phyloP scores from a whole-genome alignment of 441 rosid genomes.

The Pelargonium fulgidum region DNA sequence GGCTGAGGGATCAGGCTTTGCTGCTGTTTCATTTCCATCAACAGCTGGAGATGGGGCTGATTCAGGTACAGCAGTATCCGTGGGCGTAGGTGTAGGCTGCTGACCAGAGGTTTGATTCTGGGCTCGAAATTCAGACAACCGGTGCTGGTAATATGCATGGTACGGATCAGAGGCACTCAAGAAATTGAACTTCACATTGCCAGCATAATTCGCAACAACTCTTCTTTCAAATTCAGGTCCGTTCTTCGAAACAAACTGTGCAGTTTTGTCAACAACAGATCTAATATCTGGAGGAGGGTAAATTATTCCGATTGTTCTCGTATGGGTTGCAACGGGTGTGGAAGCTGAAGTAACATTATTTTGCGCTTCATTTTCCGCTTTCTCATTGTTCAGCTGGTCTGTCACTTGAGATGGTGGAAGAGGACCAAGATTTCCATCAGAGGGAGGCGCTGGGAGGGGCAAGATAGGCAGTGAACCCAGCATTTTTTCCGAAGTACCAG shows the following conservation, averaged over 20 bases:
- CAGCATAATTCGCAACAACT: slow-evolving; percentile 63
- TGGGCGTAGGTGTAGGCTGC: slow-evolving; percentile 29
- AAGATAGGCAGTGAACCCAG: slow-evolving; percentile 46
- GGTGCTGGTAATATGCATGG: slow-evolving; percentile 81
- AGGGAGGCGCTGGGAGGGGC: slow-evolving; percentile 79
- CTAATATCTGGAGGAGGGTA: slow-evolving; percentile 89
- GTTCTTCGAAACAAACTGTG: slow-evolving; percentile 75
- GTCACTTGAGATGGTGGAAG: slow-evolving; percentile 58
- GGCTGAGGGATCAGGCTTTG: slow-evolving; percentile 47
- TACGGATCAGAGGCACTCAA: slow-evolving; percentile 69
- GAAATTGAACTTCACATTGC: slow-evolving; percentile 76
- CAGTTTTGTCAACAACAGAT: slow-evolving; percentile 77
- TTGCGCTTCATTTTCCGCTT: slow-evolving; percentile 35
- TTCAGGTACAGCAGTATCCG: slow-evolving; percentile 36
- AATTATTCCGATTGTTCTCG: slow-evolving; percentile 81
- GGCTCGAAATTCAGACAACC: slow-evolving; percentile 59
- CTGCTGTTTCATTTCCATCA: slow-evolving; percentile 30
- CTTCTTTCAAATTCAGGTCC: slow-evolving; percentile 83
- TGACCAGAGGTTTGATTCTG: slow-evolving; percentile 52
- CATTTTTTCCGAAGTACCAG: slow-evolving; percentile 30
- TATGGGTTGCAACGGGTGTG: slow-evolving; percentile 70
- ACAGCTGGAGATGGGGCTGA: slow-evolving; percentile 27
- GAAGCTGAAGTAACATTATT: slow-evolving; percentile 34
- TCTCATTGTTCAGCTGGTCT: slow-evolving; percentile 43
- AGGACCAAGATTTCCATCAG: slow-evolving; percentile 60